Evolutionary conservation across 768 basidiomycete genomes (phyloP), one percentile per base, ranked within the genome.

Genomic region (Tulasnella sp.): DNA sequence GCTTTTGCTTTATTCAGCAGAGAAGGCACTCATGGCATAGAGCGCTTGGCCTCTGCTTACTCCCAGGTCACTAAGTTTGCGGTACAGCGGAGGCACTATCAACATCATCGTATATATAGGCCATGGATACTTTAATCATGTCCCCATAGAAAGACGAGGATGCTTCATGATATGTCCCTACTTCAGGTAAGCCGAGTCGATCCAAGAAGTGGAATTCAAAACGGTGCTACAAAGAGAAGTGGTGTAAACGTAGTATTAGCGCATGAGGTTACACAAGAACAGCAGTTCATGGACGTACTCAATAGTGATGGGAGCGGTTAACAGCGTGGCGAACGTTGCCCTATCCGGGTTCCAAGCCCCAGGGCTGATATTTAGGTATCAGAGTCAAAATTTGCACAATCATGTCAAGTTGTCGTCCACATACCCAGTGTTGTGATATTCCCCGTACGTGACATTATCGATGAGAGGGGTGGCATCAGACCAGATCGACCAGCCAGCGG

Each of bases 381-480:
- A 38, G 34, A 38, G 5, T 38, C 34, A 38, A 38, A 7, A 38
- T 38, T 5, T 38, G 15, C 34, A 38, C 15, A 5, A 38, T 15
- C 5, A 38, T 38, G 5, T 15, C n/a, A n/a, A n/a, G n/a, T n/a
- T n/a, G n/a, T n/a, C n/a, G 1, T n/a, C 56, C 21, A 66, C 68
- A 0, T 58, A 59, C 29, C 70, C 70, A 13, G 69, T 65, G 61
- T 68, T 70, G 38, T 60, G 65, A 64, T 64, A 78, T 63, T 70
- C 69, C 21, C 68, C 70, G 62, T 69, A 70, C 2, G 66, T 64
- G 41, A 70, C 67, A 51, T 70, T 61, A 58, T 70, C 70, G 7
- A 69, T 70, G 50, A 66, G 64, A 19, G 68, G 68, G 19, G 55
- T 61, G 58, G 52, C 58, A 24, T 60, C 50, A 42, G 58, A 60